phyloP scores from a whole-genome alignment of 306 rosid species.

The Casuarina cunninghamiana region DNA sequence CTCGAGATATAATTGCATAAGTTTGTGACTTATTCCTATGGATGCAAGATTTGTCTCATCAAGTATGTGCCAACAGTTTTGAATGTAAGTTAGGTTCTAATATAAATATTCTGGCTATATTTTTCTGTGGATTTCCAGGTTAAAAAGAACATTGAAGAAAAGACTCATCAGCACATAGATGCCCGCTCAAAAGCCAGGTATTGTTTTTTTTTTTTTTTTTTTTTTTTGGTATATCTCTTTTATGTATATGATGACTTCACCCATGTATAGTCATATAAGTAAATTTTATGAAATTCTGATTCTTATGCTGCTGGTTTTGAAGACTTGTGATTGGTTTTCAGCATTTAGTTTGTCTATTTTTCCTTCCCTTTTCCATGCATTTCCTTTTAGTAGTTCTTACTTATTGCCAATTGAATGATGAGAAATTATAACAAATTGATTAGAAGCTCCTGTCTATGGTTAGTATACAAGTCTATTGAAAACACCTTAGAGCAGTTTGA shows the following conservation, averaged over 20 bases:
- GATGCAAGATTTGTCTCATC: background rate
- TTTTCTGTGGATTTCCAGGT: constrained; percentile 46
- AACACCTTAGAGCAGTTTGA: background rate
- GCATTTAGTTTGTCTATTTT: background rate
- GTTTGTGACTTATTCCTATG: constrained; percentile 12
- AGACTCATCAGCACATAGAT: constrained; percentile 74
- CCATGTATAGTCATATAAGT: background rate
- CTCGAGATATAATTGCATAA: background rate
- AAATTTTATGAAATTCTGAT: background rate
- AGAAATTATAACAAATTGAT: background rate
- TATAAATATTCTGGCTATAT: constrained; percentile 5
- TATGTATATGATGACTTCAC: constrained; percentile 10
- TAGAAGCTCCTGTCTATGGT: background rate
- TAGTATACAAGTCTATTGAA: background rate
- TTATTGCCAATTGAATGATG: background rate
- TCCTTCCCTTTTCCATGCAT: background rate
- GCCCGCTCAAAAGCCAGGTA: constrained; percentile 96
- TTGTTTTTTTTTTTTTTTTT: constrained; percentile 16
- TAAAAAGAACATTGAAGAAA: constrained; percentile 57
- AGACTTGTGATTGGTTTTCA: background rate
- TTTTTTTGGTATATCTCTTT: constrained; percentile 2
- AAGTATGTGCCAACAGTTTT: constrained; percentile 14
- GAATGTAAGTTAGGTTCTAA: constrained; percentile 13
- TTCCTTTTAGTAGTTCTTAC: background rate
- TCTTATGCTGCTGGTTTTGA: background rate